These are phyloP conservation scores for Volvariella surrecta DNA, from an alignment of 1,284 basidiomycete genomes.

Conservation along the genomic window DNA sequence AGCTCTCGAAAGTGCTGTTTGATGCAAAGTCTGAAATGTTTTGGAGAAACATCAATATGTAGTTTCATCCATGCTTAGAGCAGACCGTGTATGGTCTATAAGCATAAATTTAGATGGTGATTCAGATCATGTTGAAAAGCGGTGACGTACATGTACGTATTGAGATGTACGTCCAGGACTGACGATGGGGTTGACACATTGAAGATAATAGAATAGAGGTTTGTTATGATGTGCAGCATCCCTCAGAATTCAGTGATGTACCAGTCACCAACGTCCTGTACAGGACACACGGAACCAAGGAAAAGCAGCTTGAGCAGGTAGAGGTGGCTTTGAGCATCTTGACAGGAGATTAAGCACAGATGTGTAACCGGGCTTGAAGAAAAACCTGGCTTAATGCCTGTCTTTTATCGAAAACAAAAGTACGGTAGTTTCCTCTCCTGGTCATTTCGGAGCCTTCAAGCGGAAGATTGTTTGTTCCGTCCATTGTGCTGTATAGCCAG, in stretches of 20 bases:
- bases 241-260: conserved; percentile 6
- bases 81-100: conserved; percentile 25
- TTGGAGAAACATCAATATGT: not conserved
- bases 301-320: conserved; percentile 13
- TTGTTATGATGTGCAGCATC: conserved; percentile 1
- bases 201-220: conserved; percentile 11
- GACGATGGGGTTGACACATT: conserved; percentile 37
- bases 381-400: no score
- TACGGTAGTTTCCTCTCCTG: no score
- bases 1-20: conserved; percentile 23
- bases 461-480: no score
- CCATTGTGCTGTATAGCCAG: no score
- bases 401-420: no score
- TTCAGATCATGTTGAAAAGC: not conserved
- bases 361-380: no score
- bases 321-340: conserved; percentile 1
- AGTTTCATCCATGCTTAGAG: not conserved
- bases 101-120: not conserved
- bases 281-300: conserved; percentile 36
- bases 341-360: no score
- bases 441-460: no score
- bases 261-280: conserved; percentile 27
- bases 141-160: conserved; percentile 30
- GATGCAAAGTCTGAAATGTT: conserved; percentile 22
- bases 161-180: conserved; percentile 26